A percentile compares a stretch with the other conserved stretches of the same genome.
Evolutionary conservation across 768 basidiomycete species (phyloP).

Genomic region (Tricholoma terreum): DNA sequence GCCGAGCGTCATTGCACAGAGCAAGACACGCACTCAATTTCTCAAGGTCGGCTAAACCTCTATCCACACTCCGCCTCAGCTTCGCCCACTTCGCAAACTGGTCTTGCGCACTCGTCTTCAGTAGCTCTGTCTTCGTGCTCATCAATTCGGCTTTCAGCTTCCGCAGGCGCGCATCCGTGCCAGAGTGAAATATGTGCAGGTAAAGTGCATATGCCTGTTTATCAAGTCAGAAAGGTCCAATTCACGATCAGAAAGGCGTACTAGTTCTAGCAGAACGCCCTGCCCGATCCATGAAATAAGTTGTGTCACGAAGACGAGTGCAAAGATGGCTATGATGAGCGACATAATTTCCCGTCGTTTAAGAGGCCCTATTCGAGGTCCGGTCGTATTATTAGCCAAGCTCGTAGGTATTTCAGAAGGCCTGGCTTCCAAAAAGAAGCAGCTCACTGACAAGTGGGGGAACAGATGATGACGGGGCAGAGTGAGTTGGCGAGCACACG

Average conservation of each 20-base stretch:
- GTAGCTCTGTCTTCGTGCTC: slow-evolving; percentile 75
- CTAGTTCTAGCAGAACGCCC: slow-evolving; percentile 76
- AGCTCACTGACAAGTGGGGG: neutral
- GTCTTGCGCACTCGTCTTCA: slow-evolving; percentile 91
- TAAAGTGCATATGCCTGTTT: slow-evolving; percentile 71
- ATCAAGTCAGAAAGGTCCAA: slow-evolving; percentile 6
- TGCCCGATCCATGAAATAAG: slow-evolving; percentile 88
- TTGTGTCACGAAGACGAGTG: slow-evolving; percentile 78
- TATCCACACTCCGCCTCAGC: slow-evolving; percentile 85
- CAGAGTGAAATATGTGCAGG: slow-evolving; percentile 59
- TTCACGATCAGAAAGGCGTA: slow-evolving; percentile 37
- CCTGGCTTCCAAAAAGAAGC: neutral
- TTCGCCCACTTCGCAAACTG: slow-evolving; percentile 99
- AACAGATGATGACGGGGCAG: neutral
- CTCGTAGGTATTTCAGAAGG: neutral
- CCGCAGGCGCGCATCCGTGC: slow-evolving; percentile 55
- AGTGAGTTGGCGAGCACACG: neutral
- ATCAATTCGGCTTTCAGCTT: slow-evolving; percentile 80
- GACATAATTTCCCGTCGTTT: slow-evolving; percentile 48
- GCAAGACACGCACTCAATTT: slow-evolving; percentile 68
- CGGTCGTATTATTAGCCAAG: neutral
- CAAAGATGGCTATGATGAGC: slow-evolving; percentile 78
- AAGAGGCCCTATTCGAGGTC: neutral
- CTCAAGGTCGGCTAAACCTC: slow-evolving; percentile 87
- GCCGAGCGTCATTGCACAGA: neutral